A percentile compares a stretch with the other conserved stretches of the same genome.
These are phyloP conservation scores for Fomitopsis serialis DNA, from an alignment of 768 basidiomycete species.

Conservation along the genomic window DNA sequence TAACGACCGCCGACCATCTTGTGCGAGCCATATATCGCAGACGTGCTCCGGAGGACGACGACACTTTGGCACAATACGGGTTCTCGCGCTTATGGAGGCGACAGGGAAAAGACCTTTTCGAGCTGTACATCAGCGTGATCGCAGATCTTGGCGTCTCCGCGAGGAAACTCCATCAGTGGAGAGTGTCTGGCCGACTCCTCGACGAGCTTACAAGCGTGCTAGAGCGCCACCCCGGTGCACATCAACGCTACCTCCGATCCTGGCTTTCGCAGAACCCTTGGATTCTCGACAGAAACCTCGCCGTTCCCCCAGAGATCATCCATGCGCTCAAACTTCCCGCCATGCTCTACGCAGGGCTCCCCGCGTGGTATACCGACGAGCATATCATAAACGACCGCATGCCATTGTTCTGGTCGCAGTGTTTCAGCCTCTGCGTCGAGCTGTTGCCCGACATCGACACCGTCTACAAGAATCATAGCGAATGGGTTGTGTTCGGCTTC, in stretches of 20 bases:
- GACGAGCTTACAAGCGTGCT: constrained; percentile 24
- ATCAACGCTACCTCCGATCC: constrained; percentile 25
- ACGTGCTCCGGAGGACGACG: constrained; percentile 24
- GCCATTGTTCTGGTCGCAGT: not conserved
- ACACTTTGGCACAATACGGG: constrained; percentile 32
- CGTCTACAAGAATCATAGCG: not conserved
- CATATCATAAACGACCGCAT: not conserved
- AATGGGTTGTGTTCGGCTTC: constrained; percentile 15
- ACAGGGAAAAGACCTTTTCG: constrained; percentile 18
- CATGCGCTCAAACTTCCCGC: constrained; percentile 3
- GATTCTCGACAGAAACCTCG: constrained; percentile 18
- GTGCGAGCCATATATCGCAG: constrained; percentile 21
- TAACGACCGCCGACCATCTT: constrained; percentile 30
- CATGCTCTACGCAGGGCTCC: constrained; percentile 2
- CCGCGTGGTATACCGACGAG: not conserved
- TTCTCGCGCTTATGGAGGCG: constrained; percentile 20
- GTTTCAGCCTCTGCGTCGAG: not conserved
- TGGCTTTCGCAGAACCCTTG: constrained; percentile 33
- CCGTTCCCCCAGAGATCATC: not conserved
- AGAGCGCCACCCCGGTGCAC: constrained; percentile 14
- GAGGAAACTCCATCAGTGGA: constrained; percentile 28
- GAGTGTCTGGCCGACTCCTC: constrained; percentile 24
- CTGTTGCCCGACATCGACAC: not conserved
- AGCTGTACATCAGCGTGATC: constrained; percentile 28
- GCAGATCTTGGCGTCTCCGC: constrained; percentile 14